A percentile compares a stretch with the other conserved stretches of the same genome.
Evolutionary conservation across 345 rosid genomes (phyloP).

Genomic region (Excoecaria agallocha): DNA sequence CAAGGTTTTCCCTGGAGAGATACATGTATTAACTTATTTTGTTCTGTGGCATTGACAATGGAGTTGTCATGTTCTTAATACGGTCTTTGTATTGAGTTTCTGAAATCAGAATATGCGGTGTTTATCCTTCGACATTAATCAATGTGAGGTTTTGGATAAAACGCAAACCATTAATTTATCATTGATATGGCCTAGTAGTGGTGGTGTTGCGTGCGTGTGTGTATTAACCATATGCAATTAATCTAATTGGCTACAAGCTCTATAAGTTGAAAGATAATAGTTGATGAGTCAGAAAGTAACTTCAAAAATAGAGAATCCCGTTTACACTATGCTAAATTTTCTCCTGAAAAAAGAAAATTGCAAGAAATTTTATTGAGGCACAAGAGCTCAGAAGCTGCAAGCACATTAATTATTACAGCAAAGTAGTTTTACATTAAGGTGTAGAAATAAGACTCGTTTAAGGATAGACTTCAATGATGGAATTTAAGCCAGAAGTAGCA

Average conservation of each 20-base stretch:
- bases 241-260: too few relatives aligned
- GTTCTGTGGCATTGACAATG: not conserved
- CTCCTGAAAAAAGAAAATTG: too few relatives aligned
- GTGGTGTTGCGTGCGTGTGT: too few relatives aligned
- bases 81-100: not conserved
- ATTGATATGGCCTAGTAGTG: not conserved
- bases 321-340: too few relatives aligned
- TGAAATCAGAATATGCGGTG: not conserved
- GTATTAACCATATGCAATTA: too few relatives aligned
- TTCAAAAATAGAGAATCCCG: too few relatives aligned
- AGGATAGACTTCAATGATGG: constrained; percentile 24
- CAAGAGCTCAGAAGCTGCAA: not conserved
- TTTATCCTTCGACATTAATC: constrained; percentile 1
- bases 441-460: not conserved
- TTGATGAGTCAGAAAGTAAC: too few relatives aligned
- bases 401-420: not conserved
- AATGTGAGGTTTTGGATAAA: not conserved
- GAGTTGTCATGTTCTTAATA: not conserved
- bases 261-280: too few relatives aligned
- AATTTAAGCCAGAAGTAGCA: constrained; percentile 13
- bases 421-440: too few relatives aligned
- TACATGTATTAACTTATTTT: not conserved
- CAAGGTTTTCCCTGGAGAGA: constrained; percentile 18
- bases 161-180: constrained; percentile 11
- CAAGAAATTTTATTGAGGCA: too few relatives aligned